A percentile compares a stretch with the other conserved stretches of the same genome.
Conservation (phyloP, 495 filamentous ascomycete species). For the Hypomontagnella submonticulosa region DNA sequence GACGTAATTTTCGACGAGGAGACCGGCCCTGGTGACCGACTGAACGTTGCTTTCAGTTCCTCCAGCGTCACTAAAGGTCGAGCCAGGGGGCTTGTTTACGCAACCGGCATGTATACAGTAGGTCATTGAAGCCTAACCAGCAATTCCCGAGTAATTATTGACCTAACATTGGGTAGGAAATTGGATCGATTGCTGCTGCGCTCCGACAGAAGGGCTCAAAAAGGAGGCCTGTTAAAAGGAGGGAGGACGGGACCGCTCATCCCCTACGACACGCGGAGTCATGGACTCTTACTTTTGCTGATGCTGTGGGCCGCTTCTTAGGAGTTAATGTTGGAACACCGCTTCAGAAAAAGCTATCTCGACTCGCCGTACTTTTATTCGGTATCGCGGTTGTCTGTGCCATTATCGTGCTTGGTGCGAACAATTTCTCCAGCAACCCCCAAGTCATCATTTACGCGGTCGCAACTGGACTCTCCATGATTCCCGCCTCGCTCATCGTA, state of each 20-base stretch:
- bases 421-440: slow-evolving; percentile 54
- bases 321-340: slow-evolving; percentile 71
- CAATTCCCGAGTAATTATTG: too few relatives aligned
- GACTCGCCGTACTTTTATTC: slow-evolving; percentile 62
- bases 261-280: slow-evolving; percentile 76
- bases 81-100: slow-evolving; percentile 57
- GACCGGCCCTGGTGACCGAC: slow-evolving; percentile 54
- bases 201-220: slow-evolving; percentile 56
- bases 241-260: slow-evolving; percentile 64
- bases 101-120: slow-evolving; percentile 56
- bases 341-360: slow-evolving; percentile 62
- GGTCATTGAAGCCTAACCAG: too few relatives aligned
- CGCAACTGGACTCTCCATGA: slow-evolving; percentile 70
- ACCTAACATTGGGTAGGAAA: slow-evolving; percentile 39
- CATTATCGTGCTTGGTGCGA: slow-evolving; percentile 62
- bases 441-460: slow-evolving; percentile 66
- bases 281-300: slow-evolving; percentile 71
- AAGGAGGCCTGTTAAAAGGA: slow-evolving; percentile 66
- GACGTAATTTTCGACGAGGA: slow-evolving; percentile 51
- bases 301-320: slow-evolving; percentile 75
- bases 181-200: slow-evolving; percentile 59
- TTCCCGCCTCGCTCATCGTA: slow-evolving; percentile 63
- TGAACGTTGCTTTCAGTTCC: slow-evolving; percentile 61
- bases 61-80: slow-evolving; percentile 62
- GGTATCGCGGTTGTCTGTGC: slow-evolving; percentile 61